Evolutionary conservation across 2,329 filamentous ascomycete species (phyloP).

Genomic region (Cryphonectria radicalis): DNA sequence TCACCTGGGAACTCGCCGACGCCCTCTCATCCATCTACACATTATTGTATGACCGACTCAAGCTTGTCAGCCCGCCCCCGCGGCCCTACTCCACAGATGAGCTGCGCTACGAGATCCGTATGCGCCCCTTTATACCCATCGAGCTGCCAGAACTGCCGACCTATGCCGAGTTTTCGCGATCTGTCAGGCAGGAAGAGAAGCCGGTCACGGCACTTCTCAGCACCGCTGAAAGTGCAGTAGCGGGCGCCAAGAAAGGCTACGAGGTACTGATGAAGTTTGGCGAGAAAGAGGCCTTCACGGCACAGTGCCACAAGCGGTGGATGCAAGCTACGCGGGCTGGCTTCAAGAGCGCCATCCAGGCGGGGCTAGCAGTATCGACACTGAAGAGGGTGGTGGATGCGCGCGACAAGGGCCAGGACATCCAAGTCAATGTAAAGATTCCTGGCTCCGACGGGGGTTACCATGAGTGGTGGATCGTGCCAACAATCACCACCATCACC

Average conservation of each 20-base stretch:
- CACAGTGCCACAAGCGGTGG: conserved; percentile 66
- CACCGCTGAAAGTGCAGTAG: conserved; percentile 51
- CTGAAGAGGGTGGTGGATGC: conserved; percentile 60
- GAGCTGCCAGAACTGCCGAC: conserved; percentile 69
- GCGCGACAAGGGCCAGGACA: conserved; percentile 32
- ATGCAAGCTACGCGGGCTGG: conserved; percentile 60
- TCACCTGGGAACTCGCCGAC: conserved; percentile 61
- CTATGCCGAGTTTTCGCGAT: conserved; percentile 61
- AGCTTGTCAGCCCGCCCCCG: conserved; percentile 53
- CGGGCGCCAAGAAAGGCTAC: conserved; percentile 57
- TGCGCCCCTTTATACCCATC: conserved; percentile 79
- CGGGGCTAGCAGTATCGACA: conserved; percentile 65
- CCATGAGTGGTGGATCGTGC: conserved; percentile 69
- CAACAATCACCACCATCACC: conserved; percentile 44
- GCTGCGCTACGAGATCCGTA: conserved; percentile 79
- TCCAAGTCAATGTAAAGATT: conserved; percentile 55
- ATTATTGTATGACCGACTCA: conserved; percentile 60
- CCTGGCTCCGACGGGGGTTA: conserved; percentile 58
- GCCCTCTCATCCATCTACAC: conserved; percentile 67
- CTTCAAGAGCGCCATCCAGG: conserved; percentile 72
- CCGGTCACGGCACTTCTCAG: conserved; percentile 47
- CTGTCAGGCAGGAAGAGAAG: conserved; percentile 46
- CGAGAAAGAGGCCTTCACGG: conserved; percentile 57
- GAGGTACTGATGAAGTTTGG: conserved; percentile 59
- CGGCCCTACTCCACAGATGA: conserved; percentile 70